Percentiles rank a stretch among this genome's conserved stretches.
Evolutionary conservation across 75 land plant genomes (phyloP).

Genomic region (Azolla pinnata): DNA sequence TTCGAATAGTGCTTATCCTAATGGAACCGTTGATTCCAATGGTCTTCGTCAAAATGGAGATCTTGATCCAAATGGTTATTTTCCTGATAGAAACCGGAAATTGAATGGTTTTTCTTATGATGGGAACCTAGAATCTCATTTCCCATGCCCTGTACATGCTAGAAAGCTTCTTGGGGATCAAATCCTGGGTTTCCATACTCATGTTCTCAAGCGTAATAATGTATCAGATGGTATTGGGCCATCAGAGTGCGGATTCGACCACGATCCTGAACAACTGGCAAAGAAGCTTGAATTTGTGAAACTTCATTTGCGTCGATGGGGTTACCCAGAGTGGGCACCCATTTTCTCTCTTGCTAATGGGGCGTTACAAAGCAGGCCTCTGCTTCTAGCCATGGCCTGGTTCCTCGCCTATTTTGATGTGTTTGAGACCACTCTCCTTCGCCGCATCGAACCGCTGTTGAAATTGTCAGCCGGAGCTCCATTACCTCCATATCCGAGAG

Average conservation of each 20-base stretch:
- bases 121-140: neutral
- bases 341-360: constrained; percentile 8
- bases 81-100: neutral
- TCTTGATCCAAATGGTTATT: neutral
- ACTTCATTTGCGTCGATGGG: constrained; percentile 21
- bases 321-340: constrained; percentile 21
- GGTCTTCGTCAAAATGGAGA: neutral
- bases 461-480: neutral
- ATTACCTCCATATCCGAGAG: constrained; percentile 2
- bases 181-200: neutral
- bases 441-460: constrained; percentile 4
- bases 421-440: constrained; percentile 9
- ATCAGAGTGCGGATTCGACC: neutral
- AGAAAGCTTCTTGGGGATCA: too few species aligned
- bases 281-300: constrained; percentile 14
- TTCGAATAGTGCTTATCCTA: neutral
- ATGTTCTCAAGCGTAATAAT: too few species aligned
- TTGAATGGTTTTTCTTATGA: neutral
- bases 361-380: constrained; percentile 12
- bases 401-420: constrained; percentile 13
- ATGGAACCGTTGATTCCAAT: neutral
- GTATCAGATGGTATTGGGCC: neutral
- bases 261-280: neutral
- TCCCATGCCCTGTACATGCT: too few species aligned
- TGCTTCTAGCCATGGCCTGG: constrained; percentile 19